These are phyloP conservation scores for Solanum sejunctum DNA, from an alignment of 257 asterid genomes.

Conservation along the genomic window DNA sequence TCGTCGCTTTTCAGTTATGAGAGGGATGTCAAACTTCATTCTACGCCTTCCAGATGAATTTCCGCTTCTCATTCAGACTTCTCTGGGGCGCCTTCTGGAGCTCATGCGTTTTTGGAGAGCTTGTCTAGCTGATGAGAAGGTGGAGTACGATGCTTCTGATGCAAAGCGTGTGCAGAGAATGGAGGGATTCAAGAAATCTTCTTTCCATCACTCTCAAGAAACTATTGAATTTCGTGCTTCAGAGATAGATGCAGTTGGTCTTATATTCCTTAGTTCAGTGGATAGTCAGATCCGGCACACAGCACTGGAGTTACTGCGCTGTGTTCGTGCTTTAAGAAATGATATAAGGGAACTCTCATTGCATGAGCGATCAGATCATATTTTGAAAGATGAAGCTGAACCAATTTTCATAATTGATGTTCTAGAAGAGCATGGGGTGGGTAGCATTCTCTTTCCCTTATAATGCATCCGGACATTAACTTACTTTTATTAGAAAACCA, in stretches of 20 bases:
- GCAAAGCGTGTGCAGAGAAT: slow-evolving; percentile 70
- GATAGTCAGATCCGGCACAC: slow-evolving; percentile 99
- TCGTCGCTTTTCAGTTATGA: slow-evolving; percentile 98
- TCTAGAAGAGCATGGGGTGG: slow-evolving; percentile 98
- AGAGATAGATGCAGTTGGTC: slow-evolving; percentile 98
- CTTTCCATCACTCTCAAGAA: slow-evolving; percentile 70
- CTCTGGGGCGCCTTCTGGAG: slow-evolving; percentile 92
- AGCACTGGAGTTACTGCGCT: slow-evolving; percentile 91
- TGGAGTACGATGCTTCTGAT: slow-evolving; percentile 43
- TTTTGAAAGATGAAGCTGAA: slow-evolving; percentile 61
- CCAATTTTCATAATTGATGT: slow-evolving; percentile 97
- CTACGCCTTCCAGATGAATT: slow-evolving; percentile 94
- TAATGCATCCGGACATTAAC: background rate
- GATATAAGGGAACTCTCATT: slow-evolving; percentile 65
- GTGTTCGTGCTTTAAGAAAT: slow-evolving; percentile 83
- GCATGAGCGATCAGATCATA: slow-evolving; percentile 48
- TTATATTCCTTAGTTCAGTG: slow-evolving; percentile 91
- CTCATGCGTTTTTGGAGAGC: slow-evolving; percentile 99
- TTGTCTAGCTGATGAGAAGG: slow-evolving; percentile 67
- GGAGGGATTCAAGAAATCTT: slow-evolving; percentile 82
- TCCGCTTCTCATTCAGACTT: slow-evolving; percentile 97
- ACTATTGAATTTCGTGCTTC: slow-evolving; percentile 85
- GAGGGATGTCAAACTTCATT: slow-evolving; percentile 91
- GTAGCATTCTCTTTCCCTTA: slow-evolving; percentile 10
- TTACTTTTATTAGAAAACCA: background rate